phyloP scores from a whole-genome alignment of 1,139 yeast genomes.

The Pichia sp. region DNA sequence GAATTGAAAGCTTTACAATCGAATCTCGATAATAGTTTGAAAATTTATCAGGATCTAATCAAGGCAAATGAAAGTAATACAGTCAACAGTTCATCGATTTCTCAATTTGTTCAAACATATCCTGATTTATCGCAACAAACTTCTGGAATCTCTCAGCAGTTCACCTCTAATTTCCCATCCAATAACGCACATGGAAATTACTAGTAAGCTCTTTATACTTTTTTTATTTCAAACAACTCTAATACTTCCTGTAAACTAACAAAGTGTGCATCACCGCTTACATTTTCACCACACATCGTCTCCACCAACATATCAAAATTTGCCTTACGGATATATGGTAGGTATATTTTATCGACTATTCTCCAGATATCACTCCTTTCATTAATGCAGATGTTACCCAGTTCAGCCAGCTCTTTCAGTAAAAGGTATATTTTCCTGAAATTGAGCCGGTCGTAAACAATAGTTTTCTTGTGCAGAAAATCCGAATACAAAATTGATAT shows the following conservation, averaged over 20 bases:
- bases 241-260: too few relatives aligned
- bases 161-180: not conserved
- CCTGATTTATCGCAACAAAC: slow-evolving; percentile 10
- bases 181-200: too few relatives aligned
- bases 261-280: too few relatives aligned
- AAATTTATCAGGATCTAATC: slow-evolving; percentile 53
- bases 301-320: not conserved
- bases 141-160: not conserved
- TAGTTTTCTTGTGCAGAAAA: slow-evolving; percentile 1
- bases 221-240: too few relatives aligned
- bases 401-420: not conserved
- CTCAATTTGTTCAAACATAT: slow-evolving; percentile 10
- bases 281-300: too few relatives aligned
- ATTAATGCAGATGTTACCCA: not conserved
- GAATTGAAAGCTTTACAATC: slow-evolving; percentile 66
- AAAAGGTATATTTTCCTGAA: slow-evolving; percentile 6
- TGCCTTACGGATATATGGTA: slow-evolving; percentile 1
- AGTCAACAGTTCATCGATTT: slow-evolving; percentile 7
- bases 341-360: slow-evolving; percentile 2
- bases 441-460: slow-evolving; percentile 3
- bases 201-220: too few relatives aligned
- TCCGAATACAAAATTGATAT: slow-evolving; percentile 6
- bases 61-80: slow-evolving; percentile 9
- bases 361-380: slow-evolving; percentile 8
- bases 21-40: slow-evolving; percentile 60